phyloP scores from a whole-genome alignment of 1,284 basidiomycete genomes.

The Ceratobasidium sp. region DNA sequence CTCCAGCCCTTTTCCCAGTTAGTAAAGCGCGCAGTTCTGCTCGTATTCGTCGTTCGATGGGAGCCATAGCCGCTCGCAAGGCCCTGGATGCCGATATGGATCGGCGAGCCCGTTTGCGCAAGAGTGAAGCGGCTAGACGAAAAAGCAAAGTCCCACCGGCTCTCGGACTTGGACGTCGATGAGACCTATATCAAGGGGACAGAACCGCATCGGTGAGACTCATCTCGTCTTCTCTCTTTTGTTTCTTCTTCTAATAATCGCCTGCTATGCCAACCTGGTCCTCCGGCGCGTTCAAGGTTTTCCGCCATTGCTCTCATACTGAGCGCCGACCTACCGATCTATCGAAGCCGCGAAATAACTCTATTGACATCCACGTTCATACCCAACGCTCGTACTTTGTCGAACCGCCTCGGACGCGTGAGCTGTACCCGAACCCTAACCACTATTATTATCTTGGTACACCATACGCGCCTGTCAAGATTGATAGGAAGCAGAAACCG shows the following conservation, averaged over 20 bases:
- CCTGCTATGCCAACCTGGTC: conserved; percentile 36
- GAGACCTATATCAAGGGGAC: conserved; percentile 34
- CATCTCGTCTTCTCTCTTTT: conserved; percentile 12
- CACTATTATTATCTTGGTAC: background rate
- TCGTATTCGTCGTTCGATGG: conserved; percentile 32
- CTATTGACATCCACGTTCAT: conserved; percentile 30
- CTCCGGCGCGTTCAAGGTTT: conserved; percentile 23
- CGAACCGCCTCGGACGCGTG: conserved; percentile 13
- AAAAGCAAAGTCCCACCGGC: conserved; percentile 15
- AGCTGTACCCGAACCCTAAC: background rate
- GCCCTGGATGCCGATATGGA: conserved; percentile 41
- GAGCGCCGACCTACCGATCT: conserved; percentile 2
- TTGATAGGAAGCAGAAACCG: conserved; percentile 25
- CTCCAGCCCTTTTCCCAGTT: conserved; percentile 16
- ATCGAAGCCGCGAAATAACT: background rate
- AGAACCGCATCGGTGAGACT: background rate
- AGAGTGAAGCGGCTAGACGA: conserved; percentile 43
- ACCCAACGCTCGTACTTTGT: conserved; percentile 26
- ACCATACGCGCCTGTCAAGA: conserved; percentile 11
- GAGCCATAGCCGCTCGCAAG: conserved; percentile 13
- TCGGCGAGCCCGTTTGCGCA: conserved; percentile 17
- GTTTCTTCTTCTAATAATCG: conserved; percentile 15
- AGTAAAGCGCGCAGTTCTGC: conserved; percentile 41
- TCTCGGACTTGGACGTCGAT: conserved; percentile 10
- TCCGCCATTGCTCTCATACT: background rate